These are phyloP conservation scores for Tolypocladium inflatum DNA, from an alignment of 2,329 filamentous ascomycete genomes.

Conservation along the genomic window DNA sequence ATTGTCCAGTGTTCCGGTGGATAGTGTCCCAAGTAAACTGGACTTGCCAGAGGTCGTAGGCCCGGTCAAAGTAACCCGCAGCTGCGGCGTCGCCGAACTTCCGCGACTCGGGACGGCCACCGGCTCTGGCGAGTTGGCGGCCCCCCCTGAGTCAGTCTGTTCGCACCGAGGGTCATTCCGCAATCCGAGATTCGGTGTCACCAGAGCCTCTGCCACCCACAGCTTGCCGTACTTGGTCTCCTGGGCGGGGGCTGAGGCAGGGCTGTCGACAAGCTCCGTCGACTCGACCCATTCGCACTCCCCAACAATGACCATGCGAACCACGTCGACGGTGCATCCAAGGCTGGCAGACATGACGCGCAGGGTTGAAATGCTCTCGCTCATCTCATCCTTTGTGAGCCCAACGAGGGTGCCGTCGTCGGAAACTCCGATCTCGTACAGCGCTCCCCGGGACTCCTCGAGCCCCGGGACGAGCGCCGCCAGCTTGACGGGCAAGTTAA, in stretches of 20 bases:
- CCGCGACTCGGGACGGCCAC: conserved; percentile 25
- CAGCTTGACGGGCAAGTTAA: conserved; percentile 36
- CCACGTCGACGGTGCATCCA: conserved; percentile 74
- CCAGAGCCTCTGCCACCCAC: conserved; percentile 82
- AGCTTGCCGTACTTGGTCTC: conserved; percentile 42
- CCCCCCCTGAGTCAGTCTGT: not conserved
- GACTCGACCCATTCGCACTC: conserved; percentile 65
- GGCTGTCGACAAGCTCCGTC: conserved; percentile 17
- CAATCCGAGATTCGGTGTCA: conserved; percentile 60
- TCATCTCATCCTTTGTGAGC: conserved; percentile 80
- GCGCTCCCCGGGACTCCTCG: conserved; percentile 83
- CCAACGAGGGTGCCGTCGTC: conserved; percentile 90
- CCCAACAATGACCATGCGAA: conserved; percentile 76
- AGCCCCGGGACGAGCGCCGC: conserved; percentile 63
- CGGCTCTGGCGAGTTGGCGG: conserved; percentile 2
- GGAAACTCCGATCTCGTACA: conserved; percentile 94
- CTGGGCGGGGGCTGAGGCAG: conserved; percentile 10
- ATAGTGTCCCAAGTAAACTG: conserved; percentile 77
- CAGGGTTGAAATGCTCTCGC: conserved; percentile 79
- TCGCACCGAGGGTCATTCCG: not conserved
- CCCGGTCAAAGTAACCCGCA: conserved; percentile 80
- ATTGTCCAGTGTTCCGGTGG: conserved; percentile 82
- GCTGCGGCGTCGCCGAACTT: conserved; percentile 56
- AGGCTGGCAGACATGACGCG: conserved; percentile 87
- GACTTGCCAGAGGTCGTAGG: conserved; percentile 91